Conservation (phyloP, 306 rosid species). For the Malus orientalis region DNA sequence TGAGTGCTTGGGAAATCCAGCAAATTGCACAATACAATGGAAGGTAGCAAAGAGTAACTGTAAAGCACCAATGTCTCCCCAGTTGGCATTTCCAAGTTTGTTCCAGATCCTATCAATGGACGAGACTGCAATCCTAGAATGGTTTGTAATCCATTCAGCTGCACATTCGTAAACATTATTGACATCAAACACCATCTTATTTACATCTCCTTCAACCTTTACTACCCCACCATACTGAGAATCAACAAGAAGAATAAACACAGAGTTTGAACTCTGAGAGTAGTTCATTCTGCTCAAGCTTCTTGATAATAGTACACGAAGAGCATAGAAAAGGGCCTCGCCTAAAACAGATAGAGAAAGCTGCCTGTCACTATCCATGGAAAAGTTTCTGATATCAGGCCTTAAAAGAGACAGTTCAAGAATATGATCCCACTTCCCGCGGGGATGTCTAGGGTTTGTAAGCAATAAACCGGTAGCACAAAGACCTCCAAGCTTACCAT, state of each 20-base stretch:
- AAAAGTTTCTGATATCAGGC: conserved; percentile 57
- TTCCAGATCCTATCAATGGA: conserved; percentile 91
- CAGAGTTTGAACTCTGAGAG: conserved; percentile 51
- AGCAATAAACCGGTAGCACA: conserved; percentile 78
- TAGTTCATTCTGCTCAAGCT: conserved; percentile 66
- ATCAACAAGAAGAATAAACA: conserved; percentile 75
- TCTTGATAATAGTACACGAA: conserved; percentile 74
- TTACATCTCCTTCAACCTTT: conserved; percentile 91
- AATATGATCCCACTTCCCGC: conserved; percentile 88
- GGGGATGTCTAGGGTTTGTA: conserved; percentile 77
- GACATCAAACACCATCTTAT: conserved; percentile 66
- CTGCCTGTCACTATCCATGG: conserved; percentile 43
- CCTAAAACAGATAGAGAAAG: conserved; percentile 62
- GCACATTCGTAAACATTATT: conserved; percentile 85
- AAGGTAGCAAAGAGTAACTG: conserved; percentile 91
- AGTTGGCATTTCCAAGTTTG: conserved; percentile 94
- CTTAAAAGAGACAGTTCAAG: conserved; percentile 80
- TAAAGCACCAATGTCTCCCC: conserved; percentile 85
- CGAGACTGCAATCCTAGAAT: conserved; percentile 76
- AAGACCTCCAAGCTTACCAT: conserved; percentile 77
- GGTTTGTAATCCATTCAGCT: conserved; percentile 84
- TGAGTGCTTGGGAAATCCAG: conserved; percentile 84
- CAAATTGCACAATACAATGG: conserved; percentile 70
- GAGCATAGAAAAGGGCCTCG: conserved; percentile 81
- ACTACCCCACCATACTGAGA: conserved; percentile 92